Base-by-base conservation (phyloP, 495 filamentous ascomycete genomes). In the Tuber umbilicatum region DNA sequence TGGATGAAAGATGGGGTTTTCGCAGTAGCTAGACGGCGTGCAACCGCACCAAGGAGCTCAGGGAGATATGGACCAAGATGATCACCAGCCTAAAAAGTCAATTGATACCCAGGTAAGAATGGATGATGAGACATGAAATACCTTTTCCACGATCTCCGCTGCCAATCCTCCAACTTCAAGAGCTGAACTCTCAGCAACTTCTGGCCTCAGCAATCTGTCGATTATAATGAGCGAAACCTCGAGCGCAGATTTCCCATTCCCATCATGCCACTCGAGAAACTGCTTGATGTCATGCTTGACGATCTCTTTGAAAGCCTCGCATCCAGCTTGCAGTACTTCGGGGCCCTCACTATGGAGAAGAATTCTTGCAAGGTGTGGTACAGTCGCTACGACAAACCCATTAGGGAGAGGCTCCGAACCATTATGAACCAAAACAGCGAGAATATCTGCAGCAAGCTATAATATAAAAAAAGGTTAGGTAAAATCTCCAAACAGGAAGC, bases 151-250 rank as follows among this genome's bases (percentile, higher is more conserved):
- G 74, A 98, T 85, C 82, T 97, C 95, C 0, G 94, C 95, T 0
- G 95, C 95, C 70, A 99, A 87, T 40, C 94, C 93, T 74, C 95
- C 95, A 39, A 99, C 94, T 84, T 98, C 96, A 10, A 93, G 91
- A n/a, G 96, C 95, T 12, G 93, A 92, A 72, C 92, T 92, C 78
- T 98, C 95, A 71, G 94, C 91, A 41, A 97, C 90, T 2, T 87
- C 83, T 0, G 93, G 91, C 1, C 91, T 89, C 35, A 99, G 87
- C 7, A 99, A 87, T n/a, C 94, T 91, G 83, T 97, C 95, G 78
- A 99, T 94, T 78, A 99, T 94, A 72, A 93, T 86, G 64, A 99
- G 87, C 38, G 92, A 91, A 27, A 97, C 90, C 83, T 98, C 94
- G 19, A 97, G 87, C 41, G 95, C 96, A 40, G 89, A 91, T 78